A percentile compares a stretch with the other conserved stretches of the same genome.
Evolutionary conservation across 768 basidiomycete species (phyloP).

Genomic region (Obba rivulosa): DNA sequence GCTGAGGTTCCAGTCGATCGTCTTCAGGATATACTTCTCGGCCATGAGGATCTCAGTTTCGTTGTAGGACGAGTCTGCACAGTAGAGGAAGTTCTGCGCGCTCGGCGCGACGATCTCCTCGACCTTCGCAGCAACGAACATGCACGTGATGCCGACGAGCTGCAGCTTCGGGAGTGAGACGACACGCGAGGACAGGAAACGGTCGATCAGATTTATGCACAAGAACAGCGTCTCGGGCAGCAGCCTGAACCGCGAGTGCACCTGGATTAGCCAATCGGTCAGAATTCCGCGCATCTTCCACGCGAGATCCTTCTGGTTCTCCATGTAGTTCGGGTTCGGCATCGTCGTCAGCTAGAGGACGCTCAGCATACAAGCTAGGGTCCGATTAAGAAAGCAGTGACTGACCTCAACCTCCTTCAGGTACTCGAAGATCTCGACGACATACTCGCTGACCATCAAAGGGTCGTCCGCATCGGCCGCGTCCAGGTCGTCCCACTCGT

Average conservation of each 20-base stretch:
- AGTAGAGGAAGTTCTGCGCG: constrained; percentile 71
- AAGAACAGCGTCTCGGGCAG: constrained; percentile 91
- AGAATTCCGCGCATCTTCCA: constrained; percentile 90
- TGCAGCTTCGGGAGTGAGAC: constrained; percentile 60
- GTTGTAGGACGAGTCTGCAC: constrained; percentile 73
- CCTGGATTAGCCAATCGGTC: constrained; percentile 91
- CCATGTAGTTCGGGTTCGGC: constrained; percentile 84
- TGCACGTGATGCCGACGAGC: constrained; percentile 82
- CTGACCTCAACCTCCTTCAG: constrained; percentile 80
- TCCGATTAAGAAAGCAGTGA: constrained; percentile 1
- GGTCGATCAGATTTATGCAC: constrained; percentile 74
- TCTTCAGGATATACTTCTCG: constrained; percentile 83
- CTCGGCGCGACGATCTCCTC: constrained; percentile 91
- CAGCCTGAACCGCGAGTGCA: constrained; percentile 81
- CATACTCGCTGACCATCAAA: constrained; percentile 96
- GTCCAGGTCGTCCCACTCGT: constrained; percentile 88
- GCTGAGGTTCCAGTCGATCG: constrained; percentile 79
- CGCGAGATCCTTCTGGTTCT: constrained; percentile 71
- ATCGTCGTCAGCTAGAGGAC: constrained; percentile 59
- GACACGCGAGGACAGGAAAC: constrained; percentile 54
- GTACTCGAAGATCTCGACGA: constrained; percentile 89
- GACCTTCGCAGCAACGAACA: constrained; percentile 87
- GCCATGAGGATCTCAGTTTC: constrained; percentile 83
- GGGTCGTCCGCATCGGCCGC: constrained; percentile 91
- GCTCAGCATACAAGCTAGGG: constrained; percentile 10